Evolutionary conservation across 768 basidiomycete species (phyloP).

Genomic region (Termitomyces sp.): DNA sequence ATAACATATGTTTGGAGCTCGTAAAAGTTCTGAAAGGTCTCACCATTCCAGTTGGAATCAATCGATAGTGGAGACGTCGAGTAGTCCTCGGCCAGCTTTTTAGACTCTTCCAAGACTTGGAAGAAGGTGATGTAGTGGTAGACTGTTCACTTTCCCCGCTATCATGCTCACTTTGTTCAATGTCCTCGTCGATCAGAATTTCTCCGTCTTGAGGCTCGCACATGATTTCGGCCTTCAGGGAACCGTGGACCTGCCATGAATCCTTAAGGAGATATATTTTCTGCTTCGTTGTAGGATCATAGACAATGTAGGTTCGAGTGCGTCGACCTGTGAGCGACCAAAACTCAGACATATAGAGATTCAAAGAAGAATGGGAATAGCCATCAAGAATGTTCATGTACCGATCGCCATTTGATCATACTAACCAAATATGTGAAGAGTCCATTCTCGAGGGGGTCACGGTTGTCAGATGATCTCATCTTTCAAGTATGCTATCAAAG

Average conservation of each 20-base stretch:
- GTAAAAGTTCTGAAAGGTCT: neutral
- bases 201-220: neutral
- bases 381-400: too few species aligned
- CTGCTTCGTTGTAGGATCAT: slow-evolving; percentile 9
- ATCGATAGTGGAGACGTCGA: slow-evolving; percentile 16
- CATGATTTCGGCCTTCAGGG: slow-evolving; percentile 11
- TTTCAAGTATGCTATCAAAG: too few species aligned
- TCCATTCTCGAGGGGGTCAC: too few species aligned
- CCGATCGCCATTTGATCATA: too few species aligned
- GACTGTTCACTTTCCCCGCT: too few species aligned
- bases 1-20: slow-evolving; percentile 14
- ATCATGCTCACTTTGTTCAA: neutral
- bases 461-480: too few species aligned
- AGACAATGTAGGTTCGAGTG: slow-evolving; percentile 14
- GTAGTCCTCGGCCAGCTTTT: neutral
- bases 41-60: slow-evolving; percentile 8
- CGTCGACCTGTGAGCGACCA: slow-evolving; percentile 10
- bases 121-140: neutral
- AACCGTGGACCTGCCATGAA: too few species aligned
- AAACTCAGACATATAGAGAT: slow-evolving; percentile 2
- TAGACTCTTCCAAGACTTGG: neutral
- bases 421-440: too few species aligned
- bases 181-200: neutral
- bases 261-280: too few species aligned
- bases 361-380: too few species aligned